phyloP scores from a whole-genome alignment of 2,329 filamentous ascomycete species.

The Neonectria neomacrospora region DNA sequence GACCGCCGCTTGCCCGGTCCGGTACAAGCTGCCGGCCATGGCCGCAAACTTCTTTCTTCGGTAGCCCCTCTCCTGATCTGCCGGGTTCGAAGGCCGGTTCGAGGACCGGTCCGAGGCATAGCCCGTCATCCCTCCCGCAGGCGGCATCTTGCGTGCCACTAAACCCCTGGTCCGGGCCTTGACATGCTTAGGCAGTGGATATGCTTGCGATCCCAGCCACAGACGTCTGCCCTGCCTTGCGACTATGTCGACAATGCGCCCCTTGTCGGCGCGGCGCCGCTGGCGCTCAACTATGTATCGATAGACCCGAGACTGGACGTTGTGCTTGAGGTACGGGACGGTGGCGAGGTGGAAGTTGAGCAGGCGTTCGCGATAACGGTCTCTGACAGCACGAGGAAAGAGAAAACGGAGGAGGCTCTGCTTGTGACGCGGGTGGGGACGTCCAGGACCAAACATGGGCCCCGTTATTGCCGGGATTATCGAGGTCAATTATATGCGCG shows the following conservation, averaged over 20 bases:
- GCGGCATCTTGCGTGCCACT: constrained; percentile 46
- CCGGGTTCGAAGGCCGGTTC: constrained; percentile 42
- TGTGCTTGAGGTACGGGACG: constrained; percentile 75
- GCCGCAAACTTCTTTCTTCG: constrained; percentile 80
- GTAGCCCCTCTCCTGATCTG: constrained; percentile 70
- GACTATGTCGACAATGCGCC: constrained; percentile 57
- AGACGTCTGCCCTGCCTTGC: constrained; percentile 57
- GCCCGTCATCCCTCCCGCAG: constrained; percentile 39
- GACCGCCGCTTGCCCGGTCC: constrained; percentile 66
- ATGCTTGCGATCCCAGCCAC: constrained; percentile 54
- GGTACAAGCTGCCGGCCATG: constrained; percentile 68
- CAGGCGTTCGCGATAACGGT: constrained; percentile 73
- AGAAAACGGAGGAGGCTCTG: constrained; percentile 71
- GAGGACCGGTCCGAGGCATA: constrained; percentile 47
- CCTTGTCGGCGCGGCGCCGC: constrained; percentile 61
- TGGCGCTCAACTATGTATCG: constrained; percentile 75
- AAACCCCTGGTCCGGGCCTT: constrained; percentile 47
- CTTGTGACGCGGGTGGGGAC: constrained; percentile 54
- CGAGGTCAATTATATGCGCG: constrained; percentile 22
- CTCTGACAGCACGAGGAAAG: constrained; percentile 71
- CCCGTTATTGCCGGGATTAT: constrained; percentile 50
- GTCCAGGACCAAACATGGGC: constrained; percentile 55
- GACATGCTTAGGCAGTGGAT: constrained; percentile 46
- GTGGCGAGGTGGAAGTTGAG: constrained; percentile 79
- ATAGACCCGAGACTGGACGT: constrained; percentile 81